Conservation (phyloP, 495 filamentous ascomycete genomes). For the Chaetomidium leptoderma region DNA sequence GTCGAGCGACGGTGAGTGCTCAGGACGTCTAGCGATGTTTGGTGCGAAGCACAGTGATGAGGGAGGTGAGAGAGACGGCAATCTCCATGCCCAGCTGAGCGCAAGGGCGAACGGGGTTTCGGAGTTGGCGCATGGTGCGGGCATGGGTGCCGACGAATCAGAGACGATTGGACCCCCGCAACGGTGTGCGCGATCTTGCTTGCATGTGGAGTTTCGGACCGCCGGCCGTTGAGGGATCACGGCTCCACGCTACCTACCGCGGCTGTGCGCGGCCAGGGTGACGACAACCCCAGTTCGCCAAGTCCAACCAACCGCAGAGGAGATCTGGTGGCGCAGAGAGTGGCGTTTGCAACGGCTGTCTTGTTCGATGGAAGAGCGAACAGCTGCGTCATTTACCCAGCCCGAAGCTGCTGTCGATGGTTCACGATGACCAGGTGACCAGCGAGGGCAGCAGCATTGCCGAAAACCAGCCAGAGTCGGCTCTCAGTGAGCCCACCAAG, state of each 20-base stretch:
- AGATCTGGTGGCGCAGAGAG: constrained; percentile 33
- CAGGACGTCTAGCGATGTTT: neutral
- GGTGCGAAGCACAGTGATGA: neutral
- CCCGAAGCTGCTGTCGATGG: neutral
- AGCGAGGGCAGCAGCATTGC: neutral
- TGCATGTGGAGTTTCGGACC: constrained; percentile 41
- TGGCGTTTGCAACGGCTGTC: constrained; percentile 6
- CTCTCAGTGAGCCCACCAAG: constrained; percentile 8
- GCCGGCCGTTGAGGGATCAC: constrained; percentile 30
- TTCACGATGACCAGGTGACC: neutral
- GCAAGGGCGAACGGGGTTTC: constrained; percentile 25
- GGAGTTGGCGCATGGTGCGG: constrained; percentile 20
- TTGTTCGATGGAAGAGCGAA: neutral
- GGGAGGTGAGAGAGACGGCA: constrained; percentile 7
- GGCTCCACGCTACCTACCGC: too few relatives aligned
- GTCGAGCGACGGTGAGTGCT: neutral
- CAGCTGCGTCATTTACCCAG: neutral
- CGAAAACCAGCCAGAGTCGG: too few relatives aligned
- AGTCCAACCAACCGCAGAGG: constrained; percentile 8
- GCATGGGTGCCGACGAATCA: constrained; percentile 23
- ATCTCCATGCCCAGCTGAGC: constrained; percentile 13
- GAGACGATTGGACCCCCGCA: constrained; percentile 8
- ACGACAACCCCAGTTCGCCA: constrained; percentile 18
- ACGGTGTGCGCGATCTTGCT: constrained; percentile 33
- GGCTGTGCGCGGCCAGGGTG: constrained; percentile 25